Conservation (phyloP, 2,329 filamentous ascomycete species). For the Cladobotryum mycophilum region DNA sequence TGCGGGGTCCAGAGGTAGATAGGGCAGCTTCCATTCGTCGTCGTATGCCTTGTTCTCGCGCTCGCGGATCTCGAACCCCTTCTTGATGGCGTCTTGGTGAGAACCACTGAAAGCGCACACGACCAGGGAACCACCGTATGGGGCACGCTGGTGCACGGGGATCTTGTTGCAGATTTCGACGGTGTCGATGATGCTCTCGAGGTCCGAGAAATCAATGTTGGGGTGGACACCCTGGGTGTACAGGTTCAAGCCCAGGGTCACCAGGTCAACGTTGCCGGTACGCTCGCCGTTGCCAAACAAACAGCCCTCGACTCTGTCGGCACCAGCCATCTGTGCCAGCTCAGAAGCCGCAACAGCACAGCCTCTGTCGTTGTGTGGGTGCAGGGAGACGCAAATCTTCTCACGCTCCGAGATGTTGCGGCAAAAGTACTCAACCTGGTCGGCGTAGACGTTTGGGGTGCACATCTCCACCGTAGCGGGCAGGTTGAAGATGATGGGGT, state of each 20-base stretch:
- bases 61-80: slow-evolving; percentile 72
- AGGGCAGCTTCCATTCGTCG: slow-evolving; percentile 76
- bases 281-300: slow-evolving; percentile 89
- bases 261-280: slow-evolving; percentile 91
- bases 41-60: slow-evolving; percentile 52
- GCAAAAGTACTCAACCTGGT: slow-evolving; percentile 96
- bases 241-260: slow-evolving; percentile 86
- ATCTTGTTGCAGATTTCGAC: slow-evolving; percentile 95
- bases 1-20: slow-evolving; percentile 84
- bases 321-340: slow-evolving; percentile 92
- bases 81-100: slow-evolving; percentile 95
- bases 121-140: slow-evolving; percentile 88
- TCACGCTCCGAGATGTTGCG: slow-evolving; percentile 75
- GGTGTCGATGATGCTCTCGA: slow-evolving; percentile 76
- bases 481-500: slow-evolving; percentile 92
- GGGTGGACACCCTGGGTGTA: slow-evolving; percentile 90
- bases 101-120: slow-evolving; percentile 86
- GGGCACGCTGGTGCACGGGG: slow-evolving; percentile 79
- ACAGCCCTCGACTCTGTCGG: slow-evolving; percentile 88
- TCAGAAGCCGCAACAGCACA: slow-evolving; percentile 87
- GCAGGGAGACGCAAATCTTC: slow-evolving; percentile 81
- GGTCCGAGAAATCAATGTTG: slow-evolving; percentile 84
- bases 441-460: slow-evolving; percentile 92
- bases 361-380: slow-evolving; percentile 92
- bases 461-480: slow-evolving; percentile 93